phyloP scores from a whole-genome alignment of 257 asterid genomes.

The Forsythia viridissima region DNA sequence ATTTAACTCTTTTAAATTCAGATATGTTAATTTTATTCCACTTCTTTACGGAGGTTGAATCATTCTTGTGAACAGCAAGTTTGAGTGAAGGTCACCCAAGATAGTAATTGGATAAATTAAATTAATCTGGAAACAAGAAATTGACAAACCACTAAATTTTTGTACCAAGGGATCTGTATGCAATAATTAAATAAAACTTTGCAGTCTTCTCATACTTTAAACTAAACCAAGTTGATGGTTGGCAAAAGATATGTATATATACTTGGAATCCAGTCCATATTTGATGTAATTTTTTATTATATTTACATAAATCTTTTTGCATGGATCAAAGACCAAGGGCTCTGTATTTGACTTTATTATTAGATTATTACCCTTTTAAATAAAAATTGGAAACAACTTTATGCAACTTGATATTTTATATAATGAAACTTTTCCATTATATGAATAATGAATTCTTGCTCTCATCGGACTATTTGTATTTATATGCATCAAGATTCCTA shows the following conservation, averaged over 20 bases:
- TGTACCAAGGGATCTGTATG: slow-evolving; percentile 48
- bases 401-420: not conserved
- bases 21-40: no score
- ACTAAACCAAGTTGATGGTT: slow-evolving; percentile 15
- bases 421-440: not conserved
- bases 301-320: slow-evolving; percentile 12
- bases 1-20: no score
- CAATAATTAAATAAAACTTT: slow-evolving; percentile 6
- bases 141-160: slow-evolving; percentile 6
- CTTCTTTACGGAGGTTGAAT: no score
- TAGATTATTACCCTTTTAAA: no score
- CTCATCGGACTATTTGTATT: no score
- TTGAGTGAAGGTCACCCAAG: no score
- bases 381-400: not conserved
- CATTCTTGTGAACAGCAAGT: no score
- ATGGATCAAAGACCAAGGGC: slow-evolving; percentile 12
- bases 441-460: not conserved
- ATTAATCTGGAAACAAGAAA: no score
- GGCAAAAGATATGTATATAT: not conserved
- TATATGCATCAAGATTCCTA: no score
- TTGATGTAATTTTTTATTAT: not conserved
- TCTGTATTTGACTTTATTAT: slow-evolving; percentile 16
- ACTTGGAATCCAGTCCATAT: slow-evolving; percentile 24
- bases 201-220: slow-evolving; percentile 26
- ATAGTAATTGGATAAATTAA: no score